Evolutionary conservation across 2,329 filamentous ascomycete species (phyloP), one percentile per base, ranked within the genome.

Genomic region (Ascochyta lentis): DNA sequence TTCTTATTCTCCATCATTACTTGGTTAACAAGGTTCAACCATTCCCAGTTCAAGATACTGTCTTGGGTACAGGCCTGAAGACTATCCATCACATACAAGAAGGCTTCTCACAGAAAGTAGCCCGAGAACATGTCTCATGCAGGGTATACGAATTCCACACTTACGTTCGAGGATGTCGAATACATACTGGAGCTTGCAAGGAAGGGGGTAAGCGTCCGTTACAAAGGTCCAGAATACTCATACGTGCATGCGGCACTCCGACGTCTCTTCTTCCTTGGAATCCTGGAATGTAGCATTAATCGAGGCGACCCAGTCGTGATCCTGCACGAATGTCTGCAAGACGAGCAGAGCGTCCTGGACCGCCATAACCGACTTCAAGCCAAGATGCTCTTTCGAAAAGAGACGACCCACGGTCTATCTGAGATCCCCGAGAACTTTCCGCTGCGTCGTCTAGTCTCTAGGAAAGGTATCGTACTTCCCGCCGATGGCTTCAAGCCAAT

Each of bases 291-390:
- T 33, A 16, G 46, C 6, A 6, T 16, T 9, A 15, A 34, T 12
- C 34, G n/a, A 7, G 31, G 37, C 2, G 29, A 45, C 34, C 41
- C 40, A n/a, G 7, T 6, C n/a, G 10, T 33, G 10, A 33, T 55
- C 6, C 19, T 55, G 6, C 3, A 42, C 3, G 53, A 55, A 8
- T 26, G 35, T 22, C 24, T 55, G 3, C 46, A 55, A 26, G 53
- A 55, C 13, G 53, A 55, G 31, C 47, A 37, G 12, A 13, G 13
- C 4, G 23, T 49, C 31, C 24, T 50, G 7, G n/a, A 50, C n/a
- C 19, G 15, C 1, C 37, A 55, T 26, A 50, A 50, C n/a, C 47
- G 41, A 10, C 19, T 10, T 1, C 40, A 55, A 41, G 37, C 23
- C 5, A 45, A 38, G 34, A 15, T 16, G 6, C 10, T 42, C 2